phyloP scores from a whole-genome alignment of 2,329 filamentous ascomycete species.

The Curvularia hawaiiensis region DNA sequence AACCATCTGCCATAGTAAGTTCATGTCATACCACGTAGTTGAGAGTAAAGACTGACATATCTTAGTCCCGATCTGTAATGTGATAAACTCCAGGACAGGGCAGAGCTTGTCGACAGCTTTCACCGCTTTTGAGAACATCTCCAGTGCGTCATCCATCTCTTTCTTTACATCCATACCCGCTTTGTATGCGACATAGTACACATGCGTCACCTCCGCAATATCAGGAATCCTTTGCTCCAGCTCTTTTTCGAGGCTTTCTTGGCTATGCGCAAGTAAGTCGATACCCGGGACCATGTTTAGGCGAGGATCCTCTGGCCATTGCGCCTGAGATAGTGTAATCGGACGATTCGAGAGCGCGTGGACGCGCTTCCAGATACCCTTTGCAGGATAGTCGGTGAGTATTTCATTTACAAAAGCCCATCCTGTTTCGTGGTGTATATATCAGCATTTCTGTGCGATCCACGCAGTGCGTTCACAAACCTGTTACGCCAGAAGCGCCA shows the following conservation, averaged over 20 bases:
- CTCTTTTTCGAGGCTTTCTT: constrained; percentile 46
- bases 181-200: constrained; percentile 54
- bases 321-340: constrained; percentile 34
- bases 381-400: constrained; percentile 45
- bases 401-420: constrained; percentile 52
- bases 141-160: constrained; percentile 49
- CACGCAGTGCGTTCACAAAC: not conserved
- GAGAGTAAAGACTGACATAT: constrained; percentile 33
- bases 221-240: constrained; percentile 42
- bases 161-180: constrained; percentile 47
- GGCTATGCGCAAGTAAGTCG: constrained; percentile 48
- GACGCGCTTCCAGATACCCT: constrained; percentile 43
- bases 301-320: constrained; percentile 49
- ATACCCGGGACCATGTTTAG: constrained; percentile 52
- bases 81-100: constrained; percentile 31
- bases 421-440: constrained; percentile 28
- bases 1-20: constrained; percentile 40
- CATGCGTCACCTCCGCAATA: constrained; percentile 50
- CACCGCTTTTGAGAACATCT: constrained; percentile 50
- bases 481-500: constrained; percentile 48
- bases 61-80: constrained; percentile 42
- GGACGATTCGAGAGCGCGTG: constrained; percentile 52
- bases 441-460: not conserved
- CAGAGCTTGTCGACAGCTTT: constrained; percentile 36
- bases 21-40: constrained; percentile 18